Conservation (phyloP, 192 early-diverging fungal species). For the Coemansia sp. region DNA sequence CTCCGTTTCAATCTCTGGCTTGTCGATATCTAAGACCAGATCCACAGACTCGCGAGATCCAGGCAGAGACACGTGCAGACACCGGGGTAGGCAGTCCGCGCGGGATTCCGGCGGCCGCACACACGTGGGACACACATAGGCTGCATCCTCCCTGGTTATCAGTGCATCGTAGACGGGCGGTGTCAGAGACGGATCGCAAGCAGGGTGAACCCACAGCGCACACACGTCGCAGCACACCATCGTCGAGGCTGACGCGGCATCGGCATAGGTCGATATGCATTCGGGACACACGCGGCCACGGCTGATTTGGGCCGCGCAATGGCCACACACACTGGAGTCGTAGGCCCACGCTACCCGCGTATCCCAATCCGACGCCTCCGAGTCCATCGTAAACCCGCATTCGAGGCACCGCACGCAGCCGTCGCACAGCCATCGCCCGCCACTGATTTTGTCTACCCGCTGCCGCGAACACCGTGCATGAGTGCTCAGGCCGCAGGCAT, state of each 20-base stretch:
- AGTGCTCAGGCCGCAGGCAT: conserved; percentile 21
- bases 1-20: conserved; percentile 19
- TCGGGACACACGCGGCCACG: conserved; percentile 58
- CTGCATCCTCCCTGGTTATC: conserved; percentile 54
- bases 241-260: conserved; percentile 52
- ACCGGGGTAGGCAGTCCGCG: neutral
- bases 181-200: conserved; percentile 54
- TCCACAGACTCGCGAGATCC: neutral
- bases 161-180: conserved; percentile 58
- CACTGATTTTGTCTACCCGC: conserved; percentile 2
- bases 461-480: conserved; percentile 41
- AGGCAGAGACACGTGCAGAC: neutral
- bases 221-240: conserved; percentile 68
- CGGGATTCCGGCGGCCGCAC: neutral
- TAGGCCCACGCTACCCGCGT: conserved; percentile 43
- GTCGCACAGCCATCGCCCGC: conserved; percentile 48
- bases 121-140: conserved; percentile 62
- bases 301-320: conserved; percentile 52
- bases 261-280: conserved; percentile 56
- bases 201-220: conserved; percentile 58
- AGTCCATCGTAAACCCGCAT: conserved; percentile 32
- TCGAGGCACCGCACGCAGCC: conserved; percentile 38
- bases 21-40: conserved; percentile 6
- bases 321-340: conserved; percentile 54
- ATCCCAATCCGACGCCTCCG: neutral